A percentile compares a stretch with the other conserved stretches of the same genome.
Evolutionary conservation across 2,329 filamentous ascomycete species (phyloP).

Genomic region (Aspergillus sp.): DNA sequence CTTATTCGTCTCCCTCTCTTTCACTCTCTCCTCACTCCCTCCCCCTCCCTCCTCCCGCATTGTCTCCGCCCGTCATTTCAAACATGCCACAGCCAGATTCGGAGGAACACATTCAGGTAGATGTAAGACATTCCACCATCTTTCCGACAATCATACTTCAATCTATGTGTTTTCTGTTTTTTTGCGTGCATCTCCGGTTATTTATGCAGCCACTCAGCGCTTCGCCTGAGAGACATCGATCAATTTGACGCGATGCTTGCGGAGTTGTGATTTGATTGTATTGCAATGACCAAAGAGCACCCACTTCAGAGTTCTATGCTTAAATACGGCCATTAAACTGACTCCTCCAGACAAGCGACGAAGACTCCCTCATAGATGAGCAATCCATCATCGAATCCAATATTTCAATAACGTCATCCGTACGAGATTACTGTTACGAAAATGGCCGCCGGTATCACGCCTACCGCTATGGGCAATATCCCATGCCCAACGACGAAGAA

Average conservation of each 20-base stretch:
- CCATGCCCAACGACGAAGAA: constrained; percentile 47
- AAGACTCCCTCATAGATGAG: constrained; percentile 36
- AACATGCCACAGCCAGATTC: constrained; percentile 34
- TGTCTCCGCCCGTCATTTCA: background rate
- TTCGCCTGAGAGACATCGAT: background rate
- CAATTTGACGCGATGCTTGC: too few relatives aligned
- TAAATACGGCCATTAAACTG: background rate
- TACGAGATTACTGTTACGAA: constrained; percentile 42
- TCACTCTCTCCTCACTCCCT: too few relatives aligned
- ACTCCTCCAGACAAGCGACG: constrained; percentile 35
- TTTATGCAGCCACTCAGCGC: too few relatives aligned
- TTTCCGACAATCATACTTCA: too few relatives aligned
- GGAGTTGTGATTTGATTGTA: too few relatives aligned
- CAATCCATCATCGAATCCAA: constrained; percentile 44
- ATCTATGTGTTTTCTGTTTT: too few relatives aligned
- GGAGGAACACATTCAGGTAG: constrained; percentile 36
- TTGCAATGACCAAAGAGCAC: background rate
- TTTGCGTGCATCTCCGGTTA: too few relatives aligned
- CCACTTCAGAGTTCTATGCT: background rate
- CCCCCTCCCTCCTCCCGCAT: background rate
- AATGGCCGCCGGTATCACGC: constrained; percentile 49
- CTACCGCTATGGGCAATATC: constrained; percentile 46
- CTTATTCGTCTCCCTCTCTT: too few relatives aligned
- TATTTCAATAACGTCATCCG: constrained; percentile 42
- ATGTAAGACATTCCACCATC: constrained; percentile 29